phyloP scores from a whole-genome alignment of 106 monocot genomes.

The Ottelia alismoides region DNA sequence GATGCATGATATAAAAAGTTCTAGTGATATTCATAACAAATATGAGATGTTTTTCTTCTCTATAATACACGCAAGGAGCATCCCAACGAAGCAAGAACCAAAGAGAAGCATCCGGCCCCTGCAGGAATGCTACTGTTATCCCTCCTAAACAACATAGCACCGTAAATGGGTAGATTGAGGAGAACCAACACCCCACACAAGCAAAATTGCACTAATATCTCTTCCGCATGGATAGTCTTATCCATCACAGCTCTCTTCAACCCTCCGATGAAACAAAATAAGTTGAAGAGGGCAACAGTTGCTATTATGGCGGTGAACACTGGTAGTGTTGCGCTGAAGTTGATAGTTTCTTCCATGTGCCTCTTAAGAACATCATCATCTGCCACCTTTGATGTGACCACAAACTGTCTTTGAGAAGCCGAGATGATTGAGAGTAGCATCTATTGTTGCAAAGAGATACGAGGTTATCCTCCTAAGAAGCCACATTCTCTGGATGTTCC shows the following conservation, averaged over 20 bases:
- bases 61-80: too few relatives aligned
- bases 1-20: too few relatives aligned
- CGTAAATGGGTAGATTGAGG: conserved; percentile 40
- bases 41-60: too few relatives aligned
- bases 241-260: conserved; percentile 12
- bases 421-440: conserved; percentile 26
- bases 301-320: conserved; percentile 25
- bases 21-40: too few relatives aligned
- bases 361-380: conserved; percentile 21
- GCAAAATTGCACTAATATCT: conserved; percentile 34
- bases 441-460: conserved; percentile 44
- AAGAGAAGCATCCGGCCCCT: too few relatives aligned
- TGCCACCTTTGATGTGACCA: conserved; percentile 27
- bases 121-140: conserved; percentile 47
- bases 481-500: conserved; percentile 70
- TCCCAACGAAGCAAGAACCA: too few relatives aligned
- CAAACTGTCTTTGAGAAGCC: conserved; percentile 35
- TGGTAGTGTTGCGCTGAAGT: conserved; percentile 18
- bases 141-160: conserved; percentile 42
- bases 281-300: conserved; percentile 42
- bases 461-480: conserved; percentile 43
- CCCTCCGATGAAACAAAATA: conserved; percentile 26
- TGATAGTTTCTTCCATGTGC: conserved; percentile 29
- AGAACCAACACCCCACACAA: conserved; percentile 28
- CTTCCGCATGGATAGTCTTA: background rate